Evolutionary conservation across 345 rosid genomes (phyloP).

Genomic region (Eucalyptus pauciflora): DNA sequence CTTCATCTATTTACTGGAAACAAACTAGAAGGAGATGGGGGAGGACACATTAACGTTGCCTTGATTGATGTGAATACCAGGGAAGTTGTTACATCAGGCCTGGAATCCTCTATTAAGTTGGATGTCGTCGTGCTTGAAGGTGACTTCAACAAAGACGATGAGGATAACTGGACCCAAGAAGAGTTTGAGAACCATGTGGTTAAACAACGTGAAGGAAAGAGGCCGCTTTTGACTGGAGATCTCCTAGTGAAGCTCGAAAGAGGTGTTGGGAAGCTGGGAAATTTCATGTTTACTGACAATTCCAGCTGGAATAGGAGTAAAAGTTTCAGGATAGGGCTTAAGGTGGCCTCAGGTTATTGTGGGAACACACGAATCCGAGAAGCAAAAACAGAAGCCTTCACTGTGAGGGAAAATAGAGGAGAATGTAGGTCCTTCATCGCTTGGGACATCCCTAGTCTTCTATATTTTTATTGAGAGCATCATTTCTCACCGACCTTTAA

Average conservation of each 20-base stretch:
- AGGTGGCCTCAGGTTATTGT: slow-evolving; percentile 17
- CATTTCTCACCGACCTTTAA: too few relatives aligned
- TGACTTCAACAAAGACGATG: slow-evolving; percentile 18
- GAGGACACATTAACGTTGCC: background rate
- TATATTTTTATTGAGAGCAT: too few relatives aligned
- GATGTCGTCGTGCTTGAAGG: slow-evolving; percentile 31
- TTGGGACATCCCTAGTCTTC: background rate
- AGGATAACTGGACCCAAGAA: slow-evolving; percentile 10
- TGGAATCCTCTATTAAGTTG: slow-evolving; percentile 14
- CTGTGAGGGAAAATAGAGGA: slow-evolving; percentile 22
- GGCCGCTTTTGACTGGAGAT: slow-evolving; percentile 25
- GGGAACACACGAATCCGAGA: slow-evolving; percentile 16
- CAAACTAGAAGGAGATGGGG: background rate
- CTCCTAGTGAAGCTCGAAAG: slow-evolving; percentile 20
- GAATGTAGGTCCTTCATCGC: slow-evolving; percentile 17
- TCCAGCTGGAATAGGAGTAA: slow-evolving; percentile 34
- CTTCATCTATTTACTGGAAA: too few relatives aligned
- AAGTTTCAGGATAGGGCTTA: slow-evolving; percentile 24
- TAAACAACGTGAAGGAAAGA: slow-evolving; percentile 19
- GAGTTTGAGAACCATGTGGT: slow-evolving; percentile 21
- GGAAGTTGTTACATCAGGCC: slow-evolving; percentile 13
- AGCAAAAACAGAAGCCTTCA: slow-evolving; percentile 24
- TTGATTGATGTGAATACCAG: slow-evolving; percentile 17
- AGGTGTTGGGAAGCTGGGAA: slow-evolving; percentile 23
- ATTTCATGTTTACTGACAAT: slow-evolving; percentile 20